These are phyloP conservation scores for Colletotrichum euphorbiae DNA, from an alignment of 2,329 filamentous ascomycete species.

Conservation along the genomic window DNA sequence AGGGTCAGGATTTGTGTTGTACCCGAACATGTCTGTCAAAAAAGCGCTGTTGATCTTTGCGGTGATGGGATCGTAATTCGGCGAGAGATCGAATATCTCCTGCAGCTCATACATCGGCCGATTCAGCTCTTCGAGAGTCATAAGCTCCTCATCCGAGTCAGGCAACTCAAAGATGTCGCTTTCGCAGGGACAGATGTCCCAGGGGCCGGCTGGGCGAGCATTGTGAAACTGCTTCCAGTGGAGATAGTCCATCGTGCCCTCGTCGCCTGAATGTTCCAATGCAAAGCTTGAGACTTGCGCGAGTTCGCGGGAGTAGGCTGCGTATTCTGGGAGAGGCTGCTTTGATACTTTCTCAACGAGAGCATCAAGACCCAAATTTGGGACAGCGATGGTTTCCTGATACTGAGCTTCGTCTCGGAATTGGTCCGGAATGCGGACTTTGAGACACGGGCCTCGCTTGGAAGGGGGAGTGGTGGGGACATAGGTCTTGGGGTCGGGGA, in stretches of 20 bases:
- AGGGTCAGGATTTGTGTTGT: neutral
- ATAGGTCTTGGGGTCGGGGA: conserved; percentile 4
- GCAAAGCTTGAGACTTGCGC: neutral
- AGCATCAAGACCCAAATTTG: neutral
- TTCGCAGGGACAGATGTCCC: conserved; percentile 15
- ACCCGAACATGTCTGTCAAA: too few relatives aligned
- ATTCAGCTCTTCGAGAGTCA: neutral
- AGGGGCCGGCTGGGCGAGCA: neutral
- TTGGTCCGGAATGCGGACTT: neutral
- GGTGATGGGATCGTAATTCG: neutral
- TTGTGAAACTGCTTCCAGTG: conserved; percentile 20
- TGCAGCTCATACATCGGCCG: neutral
- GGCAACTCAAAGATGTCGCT: neutral
- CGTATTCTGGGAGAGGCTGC: neutral
- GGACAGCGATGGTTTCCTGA: neutral
- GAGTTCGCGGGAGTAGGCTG: neutral
- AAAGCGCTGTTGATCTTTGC: neutral
- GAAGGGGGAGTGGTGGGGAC: neutral
- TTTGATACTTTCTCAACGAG: neutral
- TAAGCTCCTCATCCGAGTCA: neutral
- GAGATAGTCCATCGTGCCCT: conserved; percentile 15
- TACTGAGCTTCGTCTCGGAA: neutral
- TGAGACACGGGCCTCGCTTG: neutral
- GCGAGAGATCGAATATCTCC: neutral
- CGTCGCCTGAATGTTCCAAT: conserved; percentile 20